These are phyloP conservation scores for Tulasnella calospora DNA, from an alignment of 768 basidiomycete genomes.

Conservation along the genomic window DNA sequence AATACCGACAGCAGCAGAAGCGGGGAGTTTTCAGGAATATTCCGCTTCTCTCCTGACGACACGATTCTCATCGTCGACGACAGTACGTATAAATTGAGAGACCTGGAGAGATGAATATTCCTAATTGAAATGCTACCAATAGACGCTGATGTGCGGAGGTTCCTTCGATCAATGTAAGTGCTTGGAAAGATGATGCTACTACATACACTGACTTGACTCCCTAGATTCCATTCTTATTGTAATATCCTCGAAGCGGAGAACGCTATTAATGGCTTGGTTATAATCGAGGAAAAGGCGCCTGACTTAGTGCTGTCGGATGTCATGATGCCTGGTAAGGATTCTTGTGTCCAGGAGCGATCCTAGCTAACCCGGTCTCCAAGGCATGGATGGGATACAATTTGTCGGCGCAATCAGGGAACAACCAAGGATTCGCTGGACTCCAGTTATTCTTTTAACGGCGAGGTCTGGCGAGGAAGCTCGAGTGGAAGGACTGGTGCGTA, in stretches of 20 bases:
- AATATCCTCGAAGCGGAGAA: slow-evolving; percentile 36
- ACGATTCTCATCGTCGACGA: slow-evolving; percentile 33
- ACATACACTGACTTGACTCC: slow-evolving; percentile 21
- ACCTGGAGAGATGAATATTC: slow-evolving; percentile 25
- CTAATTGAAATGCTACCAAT: neutral
- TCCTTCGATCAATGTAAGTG: slow-evolving; percentile 34
- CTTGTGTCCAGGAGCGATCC: neutral
- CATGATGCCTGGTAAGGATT: slow-evolving; percentile 38
- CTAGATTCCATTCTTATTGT: slow-evolving; percentile 38
- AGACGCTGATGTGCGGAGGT: slow-evolving; percentile 37
- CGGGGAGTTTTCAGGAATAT: slow-evolving; percentile 38
- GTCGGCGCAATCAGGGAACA: slow-evolving; percentile 34
- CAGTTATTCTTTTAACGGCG: slow-evolving; percentile 40
- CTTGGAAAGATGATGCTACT: neutral
- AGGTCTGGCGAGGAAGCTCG: slow-evolving; percentile 38
- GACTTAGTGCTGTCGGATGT: slow-evolving; percentile 38
- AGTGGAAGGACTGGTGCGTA: slow-evolving; percentile 37
- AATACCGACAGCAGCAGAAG: slow-evolving; percentile 32
- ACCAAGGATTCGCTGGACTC: slow-evolving; percentile 31
- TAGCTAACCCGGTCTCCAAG: neutral
- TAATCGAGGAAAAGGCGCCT: slow-evolving; percentile 31
- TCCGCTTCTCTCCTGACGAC: slow-evolving; percentile 36
- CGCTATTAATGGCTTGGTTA: slow-evolving; percentile 34
- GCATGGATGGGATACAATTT: slow-evolving; percentile 38
- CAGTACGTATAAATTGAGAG: slow-evolving; percentile 29